A percentile compares a stretch with the other conserved stretches of the same genome.
Conservation (phyloP, 768 basidiomycete species). For the Coprinopsis marcescibilis region DNA sequence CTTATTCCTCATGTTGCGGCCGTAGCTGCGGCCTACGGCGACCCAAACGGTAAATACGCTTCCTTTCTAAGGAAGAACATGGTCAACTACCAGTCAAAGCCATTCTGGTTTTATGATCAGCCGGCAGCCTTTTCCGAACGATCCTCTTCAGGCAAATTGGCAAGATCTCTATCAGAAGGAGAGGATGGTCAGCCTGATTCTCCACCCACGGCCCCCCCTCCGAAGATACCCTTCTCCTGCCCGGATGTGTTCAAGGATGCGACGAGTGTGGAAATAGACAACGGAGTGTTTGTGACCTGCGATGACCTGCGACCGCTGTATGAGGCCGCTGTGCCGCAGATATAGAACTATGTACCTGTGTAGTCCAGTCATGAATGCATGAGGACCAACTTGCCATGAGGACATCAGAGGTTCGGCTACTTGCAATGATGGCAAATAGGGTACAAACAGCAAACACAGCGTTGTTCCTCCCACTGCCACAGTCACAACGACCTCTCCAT, state of each 20-base stretch:
- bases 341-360: background rate
- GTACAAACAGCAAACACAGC: constrained; percentile 14
- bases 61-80: constrained; percentile 32
- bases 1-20: constrained; percentile 46
- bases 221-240: constrained; percentile 26
- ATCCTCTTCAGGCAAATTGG: background rate
- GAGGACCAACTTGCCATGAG: constrained; percentile 1
- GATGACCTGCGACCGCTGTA: constrained; percentile 36
- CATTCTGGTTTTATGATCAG: constrained; percentile 48
- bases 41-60: constrained; percentile 44
- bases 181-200: background rate
- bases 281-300: constrained; percentile 39
- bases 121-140: constrained; percentile 6
- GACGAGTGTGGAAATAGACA: constrained; percentile 33
- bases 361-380: too few species aligned
- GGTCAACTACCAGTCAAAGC: constrained; percentile 27
- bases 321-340: constrained; percentile 1
- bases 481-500: constrained; percentile 9
- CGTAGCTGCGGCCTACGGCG: constrained; percentile 48
- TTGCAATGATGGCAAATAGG: constrained; percentile 19
- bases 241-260: constrained; percentile 29
- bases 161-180: too few species aligned
- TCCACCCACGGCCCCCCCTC: background rate
- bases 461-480: constrained; percentile 6
- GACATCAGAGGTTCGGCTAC: too few species aligned